Conservation (phyloP, 2,329 filamentous ascomycete genomes). For the Penicillium sclerotigenum region DNA sequence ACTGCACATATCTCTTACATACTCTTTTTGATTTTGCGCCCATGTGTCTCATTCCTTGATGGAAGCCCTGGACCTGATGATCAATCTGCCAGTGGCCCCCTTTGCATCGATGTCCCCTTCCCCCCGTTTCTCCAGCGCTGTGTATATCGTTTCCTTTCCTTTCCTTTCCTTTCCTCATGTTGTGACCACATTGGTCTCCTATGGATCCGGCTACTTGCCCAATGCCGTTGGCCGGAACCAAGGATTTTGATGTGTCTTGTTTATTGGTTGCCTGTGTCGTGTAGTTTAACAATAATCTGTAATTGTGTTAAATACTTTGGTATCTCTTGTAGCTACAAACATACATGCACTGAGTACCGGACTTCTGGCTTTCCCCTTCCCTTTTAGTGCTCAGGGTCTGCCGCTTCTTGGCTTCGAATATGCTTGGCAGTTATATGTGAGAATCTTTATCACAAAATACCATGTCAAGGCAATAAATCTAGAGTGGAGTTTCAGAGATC, state of each 20-base stretch:
- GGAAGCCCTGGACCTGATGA: constrained; percentile 11
- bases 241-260: constrained; percentile 2
- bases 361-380: no score
- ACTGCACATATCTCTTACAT: constrained; percentile 26
- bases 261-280: constrained; percentile 14
- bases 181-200: background rate
- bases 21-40: constrained; percentile 13
- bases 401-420: no score
- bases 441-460: no score
- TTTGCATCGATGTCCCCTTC: constrained; percentile 5
- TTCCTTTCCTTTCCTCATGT: background rate
- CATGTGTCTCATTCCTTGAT: constrained; percentile 18
- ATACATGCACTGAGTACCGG: background rate
- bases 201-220: background rate
- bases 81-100: background rate
- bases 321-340: background rate
- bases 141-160: constrained; percentile 7
- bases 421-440: no score
- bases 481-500: background rate
- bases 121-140: constrained; percentile 6
- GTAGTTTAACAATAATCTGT: constrained; percentile 21
- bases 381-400: no score
- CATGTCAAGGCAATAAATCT: background rate
- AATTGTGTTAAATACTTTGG: constrained; percentile 7
- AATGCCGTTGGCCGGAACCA: background rate